Base-by-base conservation (phyloP, 2,329 filamentous ascomycete species). In the Graphilbum fragrans region DNA sequence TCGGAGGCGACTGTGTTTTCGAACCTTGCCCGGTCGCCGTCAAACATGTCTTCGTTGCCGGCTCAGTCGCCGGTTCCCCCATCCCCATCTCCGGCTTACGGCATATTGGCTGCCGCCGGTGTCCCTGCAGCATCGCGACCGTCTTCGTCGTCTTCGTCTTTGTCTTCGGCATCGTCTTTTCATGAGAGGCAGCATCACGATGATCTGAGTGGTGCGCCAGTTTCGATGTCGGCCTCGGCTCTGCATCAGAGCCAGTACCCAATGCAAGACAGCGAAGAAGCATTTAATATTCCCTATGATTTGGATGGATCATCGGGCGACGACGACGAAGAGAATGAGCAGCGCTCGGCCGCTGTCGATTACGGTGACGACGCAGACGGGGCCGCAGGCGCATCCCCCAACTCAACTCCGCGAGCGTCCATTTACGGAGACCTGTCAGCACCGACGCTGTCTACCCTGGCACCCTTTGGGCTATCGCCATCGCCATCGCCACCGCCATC, bases 1-100 rank as follows among this genome's bases (percentile, higher is more conserved):
- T 80, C 79, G 3, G 79, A 85, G 49, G 74, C 77, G 17, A 77
- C 75, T 37, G 69, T 77, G 32, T 82, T 84, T 44, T 73, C 77
- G 4, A 68, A 67, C 10, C 57, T 81, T 32, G 70, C 71, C 11
- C 68, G 67, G 34, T 73, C 74, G 4, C 70, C 76, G 2, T 72
- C 74, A 2, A 61, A 74, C 49, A 69, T 70, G 6, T 80, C 77
- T 2, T 77, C 80, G 2, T 59, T 63, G 6, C 64, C 67, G 44
- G 65, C 66, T 5, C 62, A 61, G 38, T 74, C 72, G 7, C 43
- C 46, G 9, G 38, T 32, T 16, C 19, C 33, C 8, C 22, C 45
- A 4, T 9, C 29, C 29, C 6, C 8, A n/a, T 21, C 8, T 19
- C 34, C n/a, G n/a, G n/a, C n/a, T n/a, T n/a, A n/a, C n/a, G n/a